phyloP scores from a whole-genome alignment of 768 basidiomycete genomes.

The Termitomyces sp. region DNA sequence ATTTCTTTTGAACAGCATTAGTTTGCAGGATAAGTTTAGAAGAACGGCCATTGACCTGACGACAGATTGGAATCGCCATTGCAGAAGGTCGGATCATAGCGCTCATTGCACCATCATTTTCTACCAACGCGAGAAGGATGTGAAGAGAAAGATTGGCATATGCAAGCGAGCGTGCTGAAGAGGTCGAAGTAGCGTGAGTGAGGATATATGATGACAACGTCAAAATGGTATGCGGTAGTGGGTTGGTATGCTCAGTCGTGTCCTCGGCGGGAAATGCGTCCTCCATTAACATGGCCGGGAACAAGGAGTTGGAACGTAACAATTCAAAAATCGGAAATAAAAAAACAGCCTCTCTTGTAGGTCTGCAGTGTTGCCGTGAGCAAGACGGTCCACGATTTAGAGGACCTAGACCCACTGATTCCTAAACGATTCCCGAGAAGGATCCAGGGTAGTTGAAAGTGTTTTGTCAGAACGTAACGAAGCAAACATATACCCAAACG shows the following conservation, averaged over 20 bases:
- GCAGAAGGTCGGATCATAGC: constrained; percentile 36
- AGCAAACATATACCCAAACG: constrained; percentile 45
- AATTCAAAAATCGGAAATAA: constrained; percentile 62
- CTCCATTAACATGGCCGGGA: constrained; percentile 42
- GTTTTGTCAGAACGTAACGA: constrained; percentile 53
- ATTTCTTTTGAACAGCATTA: constrained; percentile 28
- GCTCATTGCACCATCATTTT: constrained; percentile 42
- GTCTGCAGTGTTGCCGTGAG: constrained; percentile 32
- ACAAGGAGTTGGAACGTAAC: constrained; percentile 42
- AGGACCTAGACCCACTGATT: constrained; percentile 36
- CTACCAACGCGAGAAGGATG: constrained; percentile 43
- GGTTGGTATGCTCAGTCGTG: constrained; percentile 16
- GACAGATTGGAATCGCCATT: constrained; percentile 49
- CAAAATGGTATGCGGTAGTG: constrained; percentile 42
- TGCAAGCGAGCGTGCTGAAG: constrained; percentile 50
- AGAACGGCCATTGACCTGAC: constrained; percentile 41
- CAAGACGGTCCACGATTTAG: not conserved
- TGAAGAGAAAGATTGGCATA: constrained; percentile 59
- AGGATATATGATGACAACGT: constrained; percentile 61
- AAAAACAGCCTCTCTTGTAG: constrained; percentile 53
- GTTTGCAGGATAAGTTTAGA: not conserved
- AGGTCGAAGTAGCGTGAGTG: constrained; percentile 59
- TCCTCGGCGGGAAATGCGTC: constrained; percentile 21
- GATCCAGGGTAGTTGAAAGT: constrained; percentile 39
- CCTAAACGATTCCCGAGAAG: constrained; percentile 50